phyloP scores from a whole-genome alignment of 768 basidiomycete species.

The Austroboletus festivus region DNA sequence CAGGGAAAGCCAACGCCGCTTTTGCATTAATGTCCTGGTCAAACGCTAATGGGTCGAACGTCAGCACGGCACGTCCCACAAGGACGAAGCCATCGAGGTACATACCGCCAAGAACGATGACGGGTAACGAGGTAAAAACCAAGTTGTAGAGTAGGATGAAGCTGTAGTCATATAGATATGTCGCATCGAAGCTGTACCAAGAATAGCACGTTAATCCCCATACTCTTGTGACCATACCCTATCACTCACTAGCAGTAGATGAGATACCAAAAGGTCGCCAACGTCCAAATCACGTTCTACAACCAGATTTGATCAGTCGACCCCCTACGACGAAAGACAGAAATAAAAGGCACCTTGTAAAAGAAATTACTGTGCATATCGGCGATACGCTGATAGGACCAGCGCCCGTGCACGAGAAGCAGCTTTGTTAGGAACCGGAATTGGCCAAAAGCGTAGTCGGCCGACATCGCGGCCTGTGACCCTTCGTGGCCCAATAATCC shows the following conservation, averaged over 20 bases:
- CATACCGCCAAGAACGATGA: constrained; percentile 84
- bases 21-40: constrained; percentile 93
- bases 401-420: constrained; percentile 90
- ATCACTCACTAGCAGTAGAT: constrained; percentile 73
- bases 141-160: constrained; percentile 91
- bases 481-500: constrained; percentile 93
- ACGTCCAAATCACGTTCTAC: constrained; percentile 89
- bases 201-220: constrained; percentile 14
- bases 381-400: constrained; percentile 95
- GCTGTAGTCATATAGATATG: constrained; percentile 93
- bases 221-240: background rate
- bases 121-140: constrained; percentile 90
- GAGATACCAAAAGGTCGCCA: constrained; percentile 92
- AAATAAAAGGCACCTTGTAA: no score
- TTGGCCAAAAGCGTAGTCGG: constrained; percentile 97
- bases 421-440: constrained; percentile 92
- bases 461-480: constrained; percentile 98
- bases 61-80: constrained; percentile 2
- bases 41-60: constrained; percentile 49
- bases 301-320: background rate
- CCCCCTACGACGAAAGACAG: no score
- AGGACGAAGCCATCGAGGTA: constrained; percentile 1
- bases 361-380: constrained; percentile 99
- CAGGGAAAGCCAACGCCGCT: constrained; percentile 88
- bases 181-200: constrained; percentile 79